Evolutionary conservation across 1,139 yeast species (phyloP), one percentile per base, ranked within the genome.

Genomic region (Sugiyamaella japonica): DNA sequence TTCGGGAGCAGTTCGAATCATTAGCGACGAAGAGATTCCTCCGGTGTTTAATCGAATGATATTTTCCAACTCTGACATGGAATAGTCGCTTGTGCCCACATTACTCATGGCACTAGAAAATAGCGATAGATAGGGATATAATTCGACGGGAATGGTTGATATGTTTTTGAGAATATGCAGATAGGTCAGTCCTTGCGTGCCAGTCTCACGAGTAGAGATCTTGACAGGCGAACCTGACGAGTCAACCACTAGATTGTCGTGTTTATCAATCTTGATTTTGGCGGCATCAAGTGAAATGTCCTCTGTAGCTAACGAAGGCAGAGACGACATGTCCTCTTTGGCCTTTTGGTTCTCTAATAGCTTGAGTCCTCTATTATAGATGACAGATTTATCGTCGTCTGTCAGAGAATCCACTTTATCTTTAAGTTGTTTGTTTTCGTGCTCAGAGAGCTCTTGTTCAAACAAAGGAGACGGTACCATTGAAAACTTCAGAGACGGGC

Each of bases 61-160:
- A 59, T 93, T 90, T 68, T 93, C 99, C 58, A 93, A 79, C 45
- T 84, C 86, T 16, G 90, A 87, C 79, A 89, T 88, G 1, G 86
- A 70, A 55, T 85, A 83, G 7, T 72, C 67, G 3, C 73, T 67
- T 0, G 99, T 91, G 13, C 99, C 99, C 59, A 93, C 77, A 65
- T 86, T 89, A 2, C 95, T 86, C 60, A 91, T 76, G 52, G 96
- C 87, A 25, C 85, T 86, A 9, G 86, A 76, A 71, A 88, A 93
- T 47, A 95, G 70, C 0, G 97, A 89, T 59, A 95, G 71, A 62
- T 80, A 89, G 34, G 85, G 84, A 58, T 84, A 79, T 49, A 86
- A 75, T 16, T 81, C 81, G 2, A 74, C 63, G 10, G 96, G 93
- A 1, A 83, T 67, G 13, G 13, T 66, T 48, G 76, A 72, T 25